These are phyloP conservation scores for Alternaria longipes DNA, from an alignment of 2,329 filamentous ascomycete genomes.

Conservation along the genomic window DNA sequence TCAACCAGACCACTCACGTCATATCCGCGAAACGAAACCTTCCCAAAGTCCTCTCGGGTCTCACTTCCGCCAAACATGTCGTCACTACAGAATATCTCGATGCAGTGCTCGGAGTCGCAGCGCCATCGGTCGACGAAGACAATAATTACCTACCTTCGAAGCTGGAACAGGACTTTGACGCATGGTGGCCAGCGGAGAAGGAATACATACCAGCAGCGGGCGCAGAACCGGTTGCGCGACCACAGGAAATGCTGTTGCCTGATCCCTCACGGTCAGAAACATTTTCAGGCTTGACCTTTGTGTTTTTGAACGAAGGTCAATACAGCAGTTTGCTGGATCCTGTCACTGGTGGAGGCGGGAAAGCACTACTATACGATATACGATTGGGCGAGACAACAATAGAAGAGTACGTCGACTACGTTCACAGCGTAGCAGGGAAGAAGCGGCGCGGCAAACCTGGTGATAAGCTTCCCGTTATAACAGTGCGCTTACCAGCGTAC, in stretches of 20 bases:
- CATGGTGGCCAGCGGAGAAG: slow-evolving; percentile 78
- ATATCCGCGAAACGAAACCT: slow-evolving; percentile 91
- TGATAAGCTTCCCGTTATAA: slow-evolving; percentile 75
- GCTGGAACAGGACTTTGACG: slow-evolving; percentile 82
- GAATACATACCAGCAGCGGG: slow-evolving; percentile 77
- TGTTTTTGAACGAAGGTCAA: slow-evolving; percentile 82
- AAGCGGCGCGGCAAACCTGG: slow-evolving; percentile 73
- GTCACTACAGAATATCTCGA: slow-evolving; percentile 79
- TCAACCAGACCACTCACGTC: slow-evolving; percentile 81
- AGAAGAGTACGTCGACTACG: slow-evolving; percentile 79
- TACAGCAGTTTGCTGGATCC: slow-evolving; percentile 77
- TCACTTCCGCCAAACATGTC: slow-evolving; percentile 82
- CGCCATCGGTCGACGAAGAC: slow-evolving; percentile 40
- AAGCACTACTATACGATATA: slow-evolving; percentile 74
- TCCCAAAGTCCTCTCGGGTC: slow-evolving; percentile 82
- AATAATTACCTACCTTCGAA: slow-evolving; percentile 63
- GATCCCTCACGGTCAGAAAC: slow-evolving; percentile 71
- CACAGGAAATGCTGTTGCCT: slow-evolving; percentile 75
- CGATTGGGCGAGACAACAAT: slow-evolving; percentile 70
- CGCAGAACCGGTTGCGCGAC: slow-evolving; percentile 76
- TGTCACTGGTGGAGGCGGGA: slow-evolving; percentile 82
- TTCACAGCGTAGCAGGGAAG: slow-evolving; percentile 77
- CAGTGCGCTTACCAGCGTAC: slow-evolving; percentile 72
- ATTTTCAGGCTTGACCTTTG: slow-evolving; percentile 87
- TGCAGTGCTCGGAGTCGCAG: slow-evolving; percentile 71